A percentile compares a stretch with the other conserved stretches of the same genome.
phyloP scores from a whole-genome alignment of 2,329 filamentous ascomycete genomes.

The Paecilomyces variotii region DNA sequence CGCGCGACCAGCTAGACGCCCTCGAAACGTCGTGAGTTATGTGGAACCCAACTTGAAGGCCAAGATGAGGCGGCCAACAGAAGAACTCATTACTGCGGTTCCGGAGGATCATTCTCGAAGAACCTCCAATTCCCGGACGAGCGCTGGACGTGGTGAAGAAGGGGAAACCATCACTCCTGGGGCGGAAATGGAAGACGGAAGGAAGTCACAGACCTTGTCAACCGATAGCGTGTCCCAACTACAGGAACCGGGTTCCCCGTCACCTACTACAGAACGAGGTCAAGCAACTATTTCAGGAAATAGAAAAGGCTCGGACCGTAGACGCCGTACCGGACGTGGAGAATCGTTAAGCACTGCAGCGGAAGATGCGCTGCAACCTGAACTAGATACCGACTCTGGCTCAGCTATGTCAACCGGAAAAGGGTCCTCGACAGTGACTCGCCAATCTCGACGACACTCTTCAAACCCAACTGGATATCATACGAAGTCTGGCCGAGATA shows the following conservation, averaged over 20 bases:
- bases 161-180: neutral
- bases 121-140: slow-evolving; percentile 40
- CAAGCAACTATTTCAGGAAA: neutral
- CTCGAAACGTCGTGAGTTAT: slow-evolving; percentile 65
- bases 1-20: slow-evolving; percentile 58
- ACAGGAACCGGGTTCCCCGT: neutral
- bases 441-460: slow-evolving; percentile 19
- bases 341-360: neutral
- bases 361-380: neutral
- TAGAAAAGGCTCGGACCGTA: neutral
- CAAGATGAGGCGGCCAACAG: slow-evolving; percentile 76
- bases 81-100: slow-evolving; percentile 68
- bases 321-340: neutral
- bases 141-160: slow-evolving; percentile 21
- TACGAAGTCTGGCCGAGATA: neutral
- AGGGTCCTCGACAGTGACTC: slow-evolving; percentile 1
- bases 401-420: neutral
- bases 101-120: slow-evolving; percentile 42
- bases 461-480: slow-evolving; percentile 5
- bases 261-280: neutral
- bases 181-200: neutral
- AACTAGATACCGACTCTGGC: neutral
- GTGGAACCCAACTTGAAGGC: slow-evolving; percentile 72
- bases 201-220: neutral
- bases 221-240: neutral